Conservation (phyloP, 176 grass and related monocot species). For the Phoenix dactylifera region DNA sequence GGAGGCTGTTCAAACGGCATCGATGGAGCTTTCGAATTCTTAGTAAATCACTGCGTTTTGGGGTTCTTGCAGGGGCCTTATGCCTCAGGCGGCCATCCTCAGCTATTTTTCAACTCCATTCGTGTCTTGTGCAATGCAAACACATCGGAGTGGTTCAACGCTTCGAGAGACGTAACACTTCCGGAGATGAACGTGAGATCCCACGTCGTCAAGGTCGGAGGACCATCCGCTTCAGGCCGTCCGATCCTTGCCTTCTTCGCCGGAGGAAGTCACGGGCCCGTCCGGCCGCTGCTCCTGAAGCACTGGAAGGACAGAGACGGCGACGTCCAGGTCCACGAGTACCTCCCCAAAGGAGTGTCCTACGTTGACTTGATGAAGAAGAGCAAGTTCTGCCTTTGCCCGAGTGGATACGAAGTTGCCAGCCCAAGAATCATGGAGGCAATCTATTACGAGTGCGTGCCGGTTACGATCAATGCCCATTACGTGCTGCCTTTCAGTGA, state of each 20-base stretch:
- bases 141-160: constrained; percentile 75
- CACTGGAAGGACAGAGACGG: constrained; percentile 39
- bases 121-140: constrained; percentile 92
- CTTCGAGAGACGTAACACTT: constrained; percentile 57
- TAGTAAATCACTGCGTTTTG: too few relatives aligned
- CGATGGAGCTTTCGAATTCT: too few relatives aligned
- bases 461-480: constrained; percentile 56
- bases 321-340: constrained; percentile 64
- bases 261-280: constrained; percentile 61
- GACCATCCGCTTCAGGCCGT: constrained; percentile 48
- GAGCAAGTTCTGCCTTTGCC: constrained; percentile 83
- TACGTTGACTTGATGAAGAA: constrained; percentile 68
- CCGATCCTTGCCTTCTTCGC: constrained; percentile 80
- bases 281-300: constrained; percentile 45
- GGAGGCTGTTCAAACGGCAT: too few relatives aligned
- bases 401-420: constrained; percentile 87
- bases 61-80: constrained; percentile 44
- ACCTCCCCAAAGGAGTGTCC: constrained; percentile 45
- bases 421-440: constrained; percentile 78
- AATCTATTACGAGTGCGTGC: constrained; percentile 77
- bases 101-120: constrained; percentile 53
- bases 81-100: constrained; percentile 29
- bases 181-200: constrained; percentile 71
- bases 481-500: constrained; percentile 76
- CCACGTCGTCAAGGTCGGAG: constrained; percentile 38